Conservation (phyloP, 176 grass and related monocot species). For the Musa acuminata region DNA sequence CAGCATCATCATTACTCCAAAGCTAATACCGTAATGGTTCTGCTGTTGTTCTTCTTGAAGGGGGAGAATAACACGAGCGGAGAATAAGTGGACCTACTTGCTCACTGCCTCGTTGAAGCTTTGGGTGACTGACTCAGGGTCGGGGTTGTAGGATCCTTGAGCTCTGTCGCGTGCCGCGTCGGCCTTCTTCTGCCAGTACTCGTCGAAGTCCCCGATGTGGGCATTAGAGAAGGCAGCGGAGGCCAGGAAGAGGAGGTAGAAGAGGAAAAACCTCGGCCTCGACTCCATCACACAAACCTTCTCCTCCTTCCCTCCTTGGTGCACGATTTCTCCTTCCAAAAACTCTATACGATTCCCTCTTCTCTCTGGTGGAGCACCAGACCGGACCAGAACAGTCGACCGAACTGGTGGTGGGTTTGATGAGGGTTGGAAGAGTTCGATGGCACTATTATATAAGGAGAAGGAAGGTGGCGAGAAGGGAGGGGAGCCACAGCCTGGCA, state of each 20-base stretch:
- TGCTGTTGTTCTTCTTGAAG: neutral
- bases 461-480: slow-evolving; percentile 8
- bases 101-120: slow-evolving; percentile 49
- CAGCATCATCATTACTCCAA: neutral
- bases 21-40: neutral
- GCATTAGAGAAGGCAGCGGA: slow-evolving; percentile 22
- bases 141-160: slow-evolving; percentile 29
- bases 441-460: slow-evolving; percentile 26
- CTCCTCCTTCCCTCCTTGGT: neutral
- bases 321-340: neutral
- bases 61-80: neutral
- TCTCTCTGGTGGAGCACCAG: neutral
- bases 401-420: neutral
- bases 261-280: slow-evolving; percentile 29
- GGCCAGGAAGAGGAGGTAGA: slow-evolving; percentile 31
- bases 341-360: neutral
- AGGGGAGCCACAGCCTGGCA: slow-evolving; percentile 20
- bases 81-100: slow-evolving; percentile 18
- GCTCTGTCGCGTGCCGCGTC: slow-evolving; percentile 17
- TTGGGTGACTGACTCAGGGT: slow-evolving; percentile 48
- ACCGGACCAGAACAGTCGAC: slow-evolving; percentile 8
- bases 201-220: slow-evolving; percentile 29
- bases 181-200: slow-evolving; percentile 39
- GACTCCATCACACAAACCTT: slow-evolving; percentile 7
- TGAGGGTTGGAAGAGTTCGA: neutral